Percentiles rank a stretch among this genome's conserved stretches.
These are phyloP conservation scores for Plenodomus lindquistii DNA, from an alignment of 2,329 filamentous ascomycete genomes.

Conservation along the genomic window DNA sequence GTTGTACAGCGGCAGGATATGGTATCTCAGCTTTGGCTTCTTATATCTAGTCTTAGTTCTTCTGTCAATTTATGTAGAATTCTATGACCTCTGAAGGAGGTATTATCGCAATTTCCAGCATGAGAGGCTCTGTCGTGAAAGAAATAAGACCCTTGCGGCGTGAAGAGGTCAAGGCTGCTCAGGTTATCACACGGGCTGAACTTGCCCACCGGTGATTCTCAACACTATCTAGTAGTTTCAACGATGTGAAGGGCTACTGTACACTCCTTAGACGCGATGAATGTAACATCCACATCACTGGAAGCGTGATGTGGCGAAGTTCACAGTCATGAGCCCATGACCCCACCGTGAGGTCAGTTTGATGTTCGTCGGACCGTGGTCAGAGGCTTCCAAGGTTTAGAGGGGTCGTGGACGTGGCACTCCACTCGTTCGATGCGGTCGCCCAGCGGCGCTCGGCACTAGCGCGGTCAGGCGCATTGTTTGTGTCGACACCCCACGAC, in stretches of 20 bases:
- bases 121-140: no score
- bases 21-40: constrained; percentile 6
- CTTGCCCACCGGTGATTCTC: no score
- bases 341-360: constrained; percentile 6
- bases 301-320: background rate
- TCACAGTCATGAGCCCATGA: background rate
- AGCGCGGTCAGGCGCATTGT: constrained; percentile 23
- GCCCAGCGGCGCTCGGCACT: constrained; percentile 26
- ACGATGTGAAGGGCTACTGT: no score
- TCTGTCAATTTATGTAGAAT: background rate
- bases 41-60: constrained; percentile 7
- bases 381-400: constrained; percentile 9
- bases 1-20: background rate
- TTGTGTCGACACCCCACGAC: constrained; percentile 11
- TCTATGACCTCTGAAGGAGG: no score
- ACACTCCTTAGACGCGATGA: no score
- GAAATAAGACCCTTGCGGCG: no score
- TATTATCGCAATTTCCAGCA: no score
- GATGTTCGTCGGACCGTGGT: constrained; percentile 19
- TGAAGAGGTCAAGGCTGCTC: no score
- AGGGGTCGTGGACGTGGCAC: constrained; percentile 26
- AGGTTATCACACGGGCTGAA: no score
- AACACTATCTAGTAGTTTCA: no score
- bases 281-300: background rate
- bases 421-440: constrained; percentile 30